A percentile compares a stretch with the other conserved stretches of the same genome.
Conservation (phyloP, 208 protist species). For the Trypanosoma cruzi region DNA sequence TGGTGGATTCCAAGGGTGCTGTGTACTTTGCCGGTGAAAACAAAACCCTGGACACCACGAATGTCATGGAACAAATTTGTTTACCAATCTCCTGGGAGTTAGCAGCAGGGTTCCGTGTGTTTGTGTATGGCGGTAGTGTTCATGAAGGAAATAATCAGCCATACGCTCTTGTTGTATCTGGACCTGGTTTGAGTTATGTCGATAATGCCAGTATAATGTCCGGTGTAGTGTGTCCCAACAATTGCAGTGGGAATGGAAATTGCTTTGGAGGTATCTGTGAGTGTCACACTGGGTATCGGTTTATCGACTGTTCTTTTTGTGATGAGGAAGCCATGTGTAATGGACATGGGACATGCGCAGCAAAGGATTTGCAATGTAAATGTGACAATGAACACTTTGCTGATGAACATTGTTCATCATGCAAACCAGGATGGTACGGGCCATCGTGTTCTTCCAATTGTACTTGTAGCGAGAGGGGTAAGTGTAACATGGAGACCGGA, state of each 20-base stretch:
- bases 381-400: constrained; percentile 67
- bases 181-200: constrained; percentile 42
- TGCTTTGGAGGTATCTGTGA: constrained; percentile 56
- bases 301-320: constrained; percentile 75
- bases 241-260: constrained; percentile 55
- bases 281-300: constrained; percentile 44
- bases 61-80: constrained; percentile 67
- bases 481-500: constrained; percentile 51
- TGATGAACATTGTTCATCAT: constrained; percentile 42
- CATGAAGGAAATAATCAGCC: constrained; percentile 34
- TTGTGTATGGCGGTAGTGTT: constrained; percentile 48
- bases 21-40: constrained; percentile 46
- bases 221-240: constrained; percentile 33
- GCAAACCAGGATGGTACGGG: constrained; percentile 73
- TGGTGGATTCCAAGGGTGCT: constrained; percentile 52
- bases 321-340: constrained; percentile 56
- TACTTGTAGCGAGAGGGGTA: constrained; percentile 50
- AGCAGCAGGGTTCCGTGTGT: constrained; percentile 44
- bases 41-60: constrained; percentile 35
- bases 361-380: constrained; percentile 41
- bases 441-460: constrained; percentile 69
- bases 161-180: constrained; percentile 68
- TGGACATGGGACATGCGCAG: constrained; percentile 56
- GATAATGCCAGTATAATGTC: constrained; percentile 10
- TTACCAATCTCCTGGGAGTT: constrained; percentile 25